Base-by-base conservation (phyloP, 768 basidiomycete species). In the Kwoniella mangroviensis region DNA sequence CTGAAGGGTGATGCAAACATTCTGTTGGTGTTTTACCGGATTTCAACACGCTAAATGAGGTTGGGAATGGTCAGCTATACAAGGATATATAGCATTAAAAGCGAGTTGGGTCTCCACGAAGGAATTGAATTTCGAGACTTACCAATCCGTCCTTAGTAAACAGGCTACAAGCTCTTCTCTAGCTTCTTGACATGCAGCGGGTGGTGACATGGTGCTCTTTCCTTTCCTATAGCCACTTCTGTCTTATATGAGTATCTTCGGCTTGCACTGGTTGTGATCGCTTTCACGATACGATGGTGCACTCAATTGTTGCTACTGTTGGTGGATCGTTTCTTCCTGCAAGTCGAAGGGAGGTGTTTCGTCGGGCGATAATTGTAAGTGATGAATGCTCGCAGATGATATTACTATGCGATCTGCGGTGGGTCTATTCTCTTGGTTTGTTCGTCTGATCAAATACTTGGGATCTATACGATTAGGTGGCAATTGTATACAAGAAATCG, bases 21-120 rank as follows among this genome's bases (percentile, higher is more conserved):
- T 83, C 82, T 63, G 63, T 63, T 9, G 78, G 77, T 13, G 79
- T 77, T 52, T 79, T 80, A 9, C 74, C 75, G n/a, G 74, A 65
- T 70, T 76, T 74, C 3, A 83, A 70, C 4, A 83, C 81, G 61
- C 80, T 78, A 17, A 34, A 57, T 19, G 13, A 21, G 10, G 12
- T 10, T 7, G 42, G 34, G 53, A 6, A 34, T 43, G 43, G 52
- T 34, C 34, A 34, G 34, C 34, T 34, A 34, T 34, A 34, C 6
- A 34, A 34, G 34, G 34, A 34, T 34, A 34, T 34, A 7, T 34
- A 34, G 34, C 34, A 34, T 34, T 34, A 34, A 34, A 34, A 34
- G 34, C 34, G 34, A 34, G 34, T 34, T 34, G 34, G 6, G 9
- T 34, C 6, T 34, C 34, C 34, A 34, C 34, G 49, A 13, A 19